Percentiles rank a stretch among this genome's conserved stretches.
phyloP scores from a whole-genome alignment of 2,329 filamentous ascomycete species.

The Aureobasidium sp. region DNA sequence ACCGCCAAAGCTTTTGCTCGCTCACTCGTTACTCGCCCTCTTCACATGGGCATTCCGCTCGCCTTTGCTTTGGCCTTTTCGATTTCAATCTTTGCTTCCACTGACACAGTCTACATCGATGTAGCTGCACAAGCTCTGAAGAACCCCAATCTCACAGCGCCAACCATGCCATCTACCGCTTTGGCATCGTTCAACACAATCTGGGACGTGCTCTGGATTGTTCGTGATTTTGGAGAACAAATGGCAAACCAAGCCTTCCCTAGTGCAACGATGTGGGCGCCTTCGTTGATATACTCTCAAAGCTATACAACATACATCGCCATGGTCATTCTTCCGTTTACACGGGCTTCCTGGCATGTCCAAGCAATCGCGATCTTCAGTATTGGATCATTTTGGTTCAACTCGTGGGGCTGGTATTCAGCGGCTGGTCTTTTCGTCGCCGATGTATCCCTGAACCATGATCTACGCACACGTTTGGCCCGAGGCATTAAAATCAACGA shows the following conservation, averaged over 20 bases:
- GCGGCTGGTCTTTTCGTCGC: conserved; percentile 25
- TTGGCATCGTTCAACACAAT: conserved; percentile 41
- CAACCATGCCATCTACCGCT: conserved; percentile 31
- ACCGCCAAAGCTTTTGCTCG: conserved; percentile 33
- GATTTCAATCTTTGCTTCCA: conserved; percentile 31
- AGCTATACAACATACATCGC: conserved; percentile 44
- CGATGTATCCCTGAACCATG: conserved; percentile 21
- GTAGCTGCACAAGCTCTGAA: conserved; percentile 32
- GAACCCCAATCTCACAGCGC: conserved; percentile 32
- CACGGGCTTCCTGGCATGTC: conserved; percentile 36
- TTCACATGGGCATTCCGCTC: conserved; percentile 39
- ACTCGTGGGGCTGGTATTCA: conserved; percentile 27
- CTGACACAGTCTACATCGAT: conserved; percentile 30
- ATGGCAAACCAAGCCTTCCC: conserved; percentile 39
- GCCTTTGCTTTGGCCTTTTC: conserved; percentile 36
- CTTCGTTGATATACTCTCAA: conserved; percentile 41
- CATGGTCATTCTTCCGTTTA: conserved; percentile 42
- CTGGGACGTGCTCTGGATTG: conserved; percentile 43
- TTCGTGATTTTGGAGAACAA: conserved; percentile 32
- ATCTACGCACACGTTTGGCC: conserved; percentile 20
- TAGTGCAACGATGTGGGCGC: conserved; percentile 40
- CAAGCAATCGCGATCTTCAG: conserved; percentile 26
- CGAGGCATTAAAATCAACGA: conserved; percentile 21
- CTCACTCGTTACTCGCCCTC: conserved; percentile 36
- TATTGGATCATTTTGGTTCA: conserved; percentile 27